Evolutionary conservation across 2,329 filamentous ascomycete species (phyloP).

Genomic region (Cytospora paraplurivora): DNA sequence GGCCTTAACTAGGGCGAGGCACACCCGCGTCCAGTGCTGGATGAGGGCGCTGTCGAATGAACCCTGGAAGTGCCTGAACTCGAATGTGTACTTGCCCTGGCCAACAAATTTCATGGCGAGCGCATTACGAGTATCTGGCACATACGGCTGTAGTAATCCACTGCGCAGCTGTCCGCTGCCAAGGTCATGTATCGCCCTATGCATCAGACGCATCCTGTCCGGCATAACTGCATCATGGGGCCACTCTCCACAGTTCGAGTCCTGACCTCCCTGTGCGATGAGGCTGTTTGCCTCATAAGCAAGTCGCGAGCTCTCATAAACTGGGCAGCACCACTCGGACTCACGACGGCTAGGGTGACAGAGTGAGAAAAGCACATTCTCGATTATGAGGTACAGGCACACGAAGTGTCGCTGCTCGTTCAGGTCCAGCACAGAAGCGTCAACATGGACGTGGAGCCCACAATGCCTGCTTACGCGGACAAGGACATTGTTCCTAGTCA

Average conservation of each 20-base stretch:
- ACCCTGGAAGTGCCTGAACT: conserved; percentile 8
- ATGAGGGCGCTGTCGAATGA: not conserved
- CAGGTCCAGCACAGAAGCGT: not conserved
- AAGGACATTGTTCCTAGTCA: not conserved
- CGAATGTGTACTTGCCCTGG: not conserved
- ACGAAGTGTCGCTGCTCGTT: not conserved
- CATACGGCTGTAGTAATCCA: not conserved
- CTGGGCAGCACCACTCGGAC: not conserved
- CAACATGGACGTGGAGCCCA: not conserved
- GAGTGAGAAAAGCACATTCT: not conserved
- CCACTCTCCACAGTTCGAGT: not conserved
- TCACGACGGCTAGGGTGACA: not conserved
- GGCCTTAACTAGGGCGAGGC: not conserved
- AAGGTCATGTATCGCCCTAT: not conserved
- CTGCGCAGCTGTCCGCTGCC: not conserved
- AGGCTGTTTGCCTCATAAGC: not conserved
- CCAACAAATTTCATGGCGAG: not conserved
- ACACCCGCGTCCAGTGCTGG: not conserved
- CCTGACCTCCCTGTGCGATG: not conserved
- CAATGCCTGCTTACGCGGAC: not conserved
- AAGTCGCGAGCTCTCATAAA: not conserved
- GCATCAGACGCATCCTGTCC: not conserved
- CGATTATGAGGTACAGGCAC: not conserved
- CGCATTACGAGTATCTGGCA: not conserved
- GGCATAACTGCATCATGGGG: not conserved